Evolutionary conservation across 2,329 filamentous ascomycete genomes (phyloP).

Genomic region (Zasmidium citrigriseum): DNA sequence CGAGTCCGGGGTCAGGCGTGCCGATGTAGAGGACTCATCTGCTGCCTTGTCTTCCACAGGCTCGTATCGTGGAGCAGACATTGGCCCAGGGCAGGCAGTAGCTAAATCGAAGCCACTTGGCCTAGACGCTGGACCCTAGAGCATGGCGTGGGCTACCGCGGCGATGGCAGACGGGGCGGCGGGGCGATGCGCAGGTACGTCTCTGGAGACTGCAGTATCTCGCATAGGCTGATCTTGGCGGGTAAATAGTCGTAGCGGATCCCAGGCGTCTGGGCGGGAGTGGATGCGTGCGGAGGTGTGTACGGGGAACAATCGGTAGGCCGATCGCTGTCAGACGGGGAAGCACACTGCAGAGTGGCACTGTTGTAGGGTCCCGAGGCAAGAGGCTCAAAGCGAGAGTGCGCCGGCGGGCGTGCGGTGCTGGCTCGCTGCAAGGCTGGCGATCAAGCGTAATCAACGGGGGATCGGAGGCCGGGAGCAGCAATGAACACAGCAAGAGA

Average conservation of each 20-base stretch:
- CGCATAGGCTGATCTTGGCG: not conserved
- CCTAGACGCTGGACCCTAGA: not conserved
- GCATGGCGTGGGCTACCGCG: not conserved
- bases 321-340: not conserved
- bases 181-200: not conserved
- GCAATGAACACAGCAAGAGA: too few relatives aligned
- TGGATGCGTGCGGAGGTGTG: not conserved
- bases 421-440: not conserved
- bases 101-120: not conserved
- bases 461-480: not conserved
- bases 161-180: not conserved
- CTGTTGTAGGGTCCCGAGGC: too few relatives aligned
- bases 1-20: constrained; percentile 25
- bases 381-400: not conserved
- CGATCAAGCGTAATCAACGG: not conserved
- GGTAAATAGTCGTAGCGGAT: not conserved
- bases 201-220: not conserved
- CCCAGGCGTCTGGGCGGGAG: not conserved
- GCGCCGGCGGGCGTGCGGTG: not conserved
- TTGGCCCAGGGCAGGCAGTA: not conserved
- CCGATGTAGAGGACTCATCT: constrained; percentile 11
- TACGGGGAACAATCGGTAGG: not conserved
- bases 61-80: constrained; percentile 4
- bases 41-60: constrained; percentile 1
- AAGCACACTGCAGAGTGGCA: too few relatives aligned